phyloP scores from a whole-genome alignment of 2,329 filamentous ascomycete species.

The Fusarium paranaense region DNA sequence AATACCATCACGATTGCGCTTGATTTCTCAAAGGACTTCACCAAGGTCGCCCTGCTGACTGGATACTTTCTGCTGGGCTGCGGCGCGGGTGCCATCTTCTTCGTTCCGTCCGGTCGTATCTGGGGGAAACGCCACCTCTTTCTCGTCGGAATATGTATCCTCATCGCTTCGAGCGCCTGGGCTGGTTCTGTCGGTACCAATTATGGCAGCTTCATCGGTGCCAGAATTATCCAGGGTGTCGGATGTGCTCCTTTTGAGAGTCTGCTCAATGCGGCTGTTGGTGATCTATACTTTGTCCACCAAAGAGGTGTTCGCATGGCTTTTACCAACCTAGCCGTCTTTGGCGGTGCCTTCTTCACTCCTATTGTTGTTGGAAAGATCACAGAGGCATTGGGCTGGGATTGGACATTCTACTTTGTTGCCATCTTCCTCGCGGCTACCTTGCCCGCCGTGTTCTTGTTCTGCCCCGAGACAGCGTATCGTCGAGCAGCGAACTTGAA shows the following conservation, averaged over 20 bases:
- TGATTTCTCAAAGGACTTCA: conserved; percentile 74
- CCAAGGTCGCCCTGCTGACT: conserved; percentile 83
- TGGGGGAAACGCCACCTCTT: conserved; percentile 96
- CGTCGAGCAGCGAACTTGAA: conserved; percentile 75
- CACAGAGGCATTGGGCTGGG: conserved; percentile 79
- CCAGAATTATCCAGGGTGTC: conserved; percentile 87
- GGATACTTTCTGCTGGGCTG: conserved; percentile 90
- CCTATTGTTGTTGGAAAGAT: conserved; percentile 94
- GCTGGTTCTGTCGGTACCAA: conserved; percentile 75
- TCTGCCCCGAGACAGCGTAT: conserved; percentile 89
- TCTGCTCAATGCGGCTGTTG: conserved; percentile 87
- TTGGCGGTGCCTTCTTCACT: conserved; percentile 72
- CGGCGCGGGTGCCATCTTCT: conserved; percentile 83
- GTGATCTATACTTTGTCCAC: conserved; percentile 91
- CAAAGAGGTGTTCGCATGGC: conserved; percentile 90
- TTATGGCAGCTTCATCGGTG: conserved; percentile 80
- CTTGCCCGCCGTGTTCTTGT: conserved; percentile 78
- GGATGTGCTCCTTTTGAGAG: conserved; percentile 91
- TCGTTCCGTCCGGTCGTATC: conserved; percentile 87
- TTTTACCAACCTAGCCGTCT: conserved; percentile 70
- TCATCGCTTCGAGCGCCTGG: conserved; percentile 83
- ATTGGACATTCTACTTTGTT: conserved; percentile 90
- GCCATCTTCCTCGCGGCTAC: conserved; percentile 82
- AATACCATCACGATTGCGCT: conserved; percentile 84
- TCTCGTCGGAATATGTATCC: conserved; percentile 78